Evolutionary conservation across 2,329 filamentous ascomycete species (phyloP), one percentile per base, ranked within the genome.

Genomic region (Neopestalotiopsis sp.): DNA sequence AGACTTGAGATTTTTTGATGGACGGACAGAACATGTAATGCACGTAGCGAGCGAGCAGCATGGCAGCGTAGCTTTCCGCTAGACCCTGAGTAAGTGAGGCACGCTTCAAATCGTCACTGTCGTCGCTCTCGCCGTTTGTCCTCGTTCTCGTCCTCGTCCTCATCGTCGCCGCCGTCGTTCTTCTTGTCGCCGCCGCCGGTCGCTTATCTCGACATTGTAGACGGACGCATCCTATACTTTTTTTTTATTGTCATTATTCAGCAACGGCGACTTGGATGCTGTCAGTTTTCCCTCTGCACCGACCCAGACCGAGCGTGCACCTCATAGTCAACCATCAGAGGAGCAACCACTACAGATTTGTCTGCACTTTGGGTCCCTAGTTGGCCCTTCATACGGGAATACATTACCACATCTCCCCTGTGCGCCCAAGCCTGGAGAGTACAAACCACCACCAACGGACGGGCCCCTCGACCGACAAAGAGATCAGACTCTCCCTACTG

Each of bases 51-150:
- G 34, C 34, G 10, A 38, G 34, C 34, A 38, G 34, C 57, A 34
- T 59, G 24, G 57, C 57, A 30, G 24, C 57, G 30, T 52, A 62
- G 30, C 59, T 40, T 62, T 62, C 59, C 59, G 59, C 59, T 40
- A 62, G 59, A 62, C 59, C 30, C 34, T 34, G 28, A 52, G 45
- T 52, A 52, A 52, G 45, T 38, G 57, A 30, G 59, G n/a, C 28
- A 62, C 30, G 59, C 59, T 42, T 62, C 30, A 40, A 52, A n/a
- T 52, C 45, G 45, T 52, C 45, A 52, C 45, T 38, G 59, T 34
- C 32, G 59, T 62, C n/a, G 30, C 14, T 34, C 30, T 62, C 32
- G 59, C 34, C 34, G 34, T 38, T 10, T 38, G 34, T 40, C 17
- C 3, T 34, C 34, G 17, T 62, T 30, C 17, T 62, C 34, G 28